A percentile compares a stretch with the other conserved stretches of the same genome.
Evolutionary conservation across 495 filamentous ascomycete species (phyloP).

Genomic region (Baudoinia panamericana): DNA sequence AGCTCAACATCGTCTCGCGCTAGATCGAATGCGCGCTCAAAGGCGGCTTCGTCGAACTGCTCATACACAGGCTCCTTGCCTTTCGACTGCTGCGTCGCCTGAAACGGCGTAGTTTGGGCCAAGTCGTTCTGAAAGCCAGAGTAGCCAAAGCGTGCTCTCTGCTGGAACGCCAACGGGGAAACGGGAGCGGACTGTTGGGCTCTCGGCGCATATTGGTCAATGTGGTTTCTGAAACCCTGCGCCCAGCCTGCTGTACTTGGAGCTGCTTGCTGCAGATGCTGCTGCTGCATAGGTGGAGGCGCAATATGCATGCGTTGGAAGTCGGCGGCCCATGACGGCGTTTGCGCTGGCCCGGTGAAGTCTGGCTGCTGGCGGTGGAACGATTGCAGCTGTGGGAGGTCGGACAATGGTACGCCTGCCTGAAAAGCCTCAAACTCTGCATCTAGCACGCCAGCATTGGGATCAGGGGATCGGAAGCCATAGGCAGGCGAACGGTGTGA

Average conservation of each 20-base stretch:
- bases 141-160: conserved; percentile 22
- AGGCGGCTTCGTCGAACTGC: conserved; percentile 48
- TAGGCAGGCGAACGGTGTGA: conserved; percentile 42
- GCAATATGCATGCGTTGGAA: conserved; percentile 30
- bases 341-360: conserved; percentile 15
- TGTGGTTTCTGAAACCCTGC: conserved; percentile 18
- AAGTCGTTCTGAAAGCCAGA: conserved; percentile 14
- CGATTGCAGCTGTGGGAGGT: conserved; percentile 20
- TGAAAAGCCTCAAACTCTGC: conserved; percentile 62
- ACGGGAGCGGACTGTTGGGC: conserved; percentile 2
- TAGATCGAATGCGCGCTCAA: conserved; percentile 47
- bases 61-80: conserved; percentile 14
- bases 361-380: conserved; percentile 8
- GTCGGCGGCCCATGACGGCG: conserved; percentile 29
- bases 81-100: conserved; percentile 3
- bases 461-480: conserved; percentile 33
- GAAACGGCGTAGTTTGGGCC: background rate
- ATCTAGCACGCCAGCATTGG: conserved; percentile 45
- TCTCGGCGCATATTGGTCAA: conserved; percentile 3
- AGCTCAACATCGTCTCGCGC: conserved; percentile 13
- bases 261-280: background rate
- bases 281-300: conserved; percentile 7
- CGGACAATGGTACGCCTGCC: conserved; percentile 34
- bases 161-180: conserved; percentile 20
- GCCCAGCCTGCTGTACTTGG: conserved; percentile 10